phyloP scores from a whole-genome alignment of 371 early-diverging fungal species.

The Circinella umbellata region DNA sequence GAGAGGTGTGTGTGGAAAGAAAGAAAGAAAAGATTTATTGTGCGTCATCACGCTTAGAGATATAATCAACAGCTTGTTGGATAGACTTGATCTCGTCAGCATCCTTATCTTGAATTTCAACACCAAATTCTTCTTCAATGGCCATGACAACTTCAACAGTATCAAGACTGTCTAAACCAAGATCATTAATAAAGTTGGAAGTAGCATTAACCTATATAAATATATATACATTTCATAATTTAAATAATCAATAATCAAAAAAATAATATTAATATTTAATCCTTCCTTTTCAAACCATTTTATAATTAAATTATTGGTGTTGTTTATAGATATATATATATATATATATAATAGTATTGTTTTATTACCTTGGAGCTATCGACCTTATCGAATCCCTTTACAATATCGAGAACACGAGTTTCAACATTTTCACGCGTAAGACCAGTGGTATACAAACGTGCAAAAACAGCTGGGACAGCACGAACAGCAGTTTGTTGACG shows the following conservation, averaged over 20 bases:
- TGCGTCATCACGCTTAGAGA: constrained; percentile 78
- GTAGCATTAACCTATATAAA: constrained; percentile 72
- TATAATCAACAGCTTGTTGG: constrained; percentile 88
- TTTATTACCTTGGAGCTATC: constrained; percentile 80
- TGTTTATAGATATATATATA: too few relatives aligned
- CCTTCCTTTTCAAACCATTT: neutral
- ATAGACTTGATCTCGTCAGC: constrained; percentile 94
- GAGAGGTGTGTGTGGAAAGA: too few relatives aligned
- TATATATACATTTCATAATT: too few relatives aligned
- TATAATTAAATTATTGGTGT: neutral
- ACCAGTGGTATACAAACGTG: constrained; percentile 67
- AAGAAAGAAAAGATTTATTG: constrained; percentile 51
- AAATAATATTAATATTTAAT: neutral
- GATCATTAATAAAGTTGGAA: constrained; percentile 90
- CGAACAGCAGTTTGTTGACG: constrained; percentile 6
- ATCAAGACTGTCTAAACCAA: constrained; percentile 95
- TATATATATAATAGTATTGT: neutral
- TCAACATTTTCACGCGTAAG: constrained; percentile 70
- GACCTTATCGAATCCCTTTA: constrained; percentile 96
- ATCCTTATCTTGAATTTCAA: constrained; percentile 97
- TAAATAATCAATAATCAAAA: too few relatives aligned
- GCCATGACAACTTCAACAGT: constrained; percentile 98
- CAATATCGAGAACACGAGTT: constrained; percentile 83
- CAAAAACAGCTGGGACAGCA: constrained; percentile 26
- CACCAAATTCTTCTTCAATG: constrained; percentile 97